Base-by-base conservation (phyloP, 345 rosid species). In the Rhizophora apiculata region DNA sequence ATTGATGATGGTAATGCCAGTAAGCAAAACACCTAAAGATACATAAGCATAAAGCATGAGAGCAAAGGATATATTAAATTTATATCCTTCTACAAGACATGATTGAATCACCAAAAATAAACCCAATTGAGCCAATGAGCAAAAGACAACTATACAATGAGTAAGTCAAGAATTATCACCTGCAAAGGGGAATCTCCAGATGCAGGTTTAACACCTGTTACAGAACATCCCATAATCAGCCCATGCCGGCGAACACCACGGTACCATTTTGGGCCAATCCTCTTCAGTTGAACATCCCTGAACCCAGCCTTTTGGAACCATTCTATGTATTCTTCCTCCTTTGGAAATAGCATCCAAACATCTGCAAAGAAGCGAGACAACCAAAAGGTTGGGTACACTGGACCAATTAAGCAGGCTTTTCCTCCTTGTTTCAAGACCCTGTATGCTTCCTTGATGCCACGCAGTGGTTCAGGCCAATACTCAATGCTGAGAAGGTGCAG, bases 261-360 rank as follows among this genome's bases (percentile, higher is more conserved):
- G 72, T 95, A 95, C 99, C 99, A 95, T 79, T 95, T 92, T 73
- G 99, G 99, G 62, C 99, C 99, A 77, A 95, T 95, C 77, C 98
- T 82, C 79, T 95, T 89, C 57, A 92, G 85, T 76, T 92, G 89
- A 65, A 92, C 88, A 83, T 95, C 88, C 82, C 84, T 87, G 79
- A 95, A 95, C 68, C 97, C 99, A 43, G 99, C 99, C 58, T 87
- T 92, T 54, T 71, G 62, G 72, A 95, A 95, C 99, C 99, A 95
- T 53, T 95, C 97, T 27, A 92, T 89, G 80, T 95, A 95, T 82
- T 95, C 99, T 84, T 95, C 99, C 81, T 95, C 99, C 83, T 88
- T 95, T 2, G 99, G 99, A 84, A 95, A 95, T 68, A 95, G 89
- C 99, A 95, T 95, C 99, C 98, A 95, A 6, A 79, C 94, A 78